Evolutionary conservation across 495 filamentous ascomycete species (phyloP).

Genomic region (Echria macrotheca): DNA sequence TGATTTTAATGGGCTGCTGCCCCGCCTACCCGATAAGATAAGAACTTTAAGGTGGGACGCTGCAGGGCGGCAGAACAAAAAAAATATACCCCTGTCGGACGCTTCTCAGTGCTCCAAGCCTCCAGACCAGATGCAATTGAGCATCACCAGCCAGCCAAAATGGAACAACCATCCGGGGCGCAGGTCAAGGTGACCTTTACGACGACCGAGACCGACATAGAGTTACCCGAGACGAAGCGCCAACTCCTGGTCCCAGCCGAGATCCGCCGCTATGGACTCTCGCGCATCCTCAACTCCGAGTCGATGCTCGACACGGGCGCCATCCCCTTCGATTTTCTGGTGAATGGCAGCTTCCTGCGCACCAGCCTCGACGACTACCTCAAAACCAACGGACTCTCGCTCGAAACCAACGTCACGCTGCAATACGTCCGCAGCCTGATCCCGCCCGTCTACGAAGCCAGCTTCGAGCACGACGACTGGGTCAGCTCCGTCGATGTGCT

Average conservation of each 20-base stretch:
- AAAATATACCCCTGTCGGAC: conserved; percentile 16
- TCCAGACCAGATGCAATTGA: not conserved
- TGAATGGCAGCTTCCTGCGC: conserved; percentile 84
- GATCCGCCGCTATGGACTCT: conserved; percentile 83
- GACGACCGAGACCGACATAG: conserved; percentile 51
- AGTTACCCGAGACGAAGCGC: conserved; percentile 49
- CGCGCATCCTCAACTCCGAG: conserved; percentile 82
- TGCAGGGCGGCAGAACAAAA: conserved; percentile 26
- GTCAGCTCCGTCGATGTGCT: conserved; percentile 86
- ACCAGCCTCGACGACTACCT: conserved; percentile 88
- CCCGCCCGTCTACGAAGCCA: conserved; percentile 77
- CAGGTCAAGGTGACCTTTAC: conserved; percentile 53
- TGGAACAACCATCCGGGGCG: conserved; percentile 27
- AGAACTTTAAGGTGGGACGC: conserved; percentile 26
- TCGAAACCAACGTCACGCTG: conserved; percentile 77
- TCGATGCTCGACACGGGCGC: conserved; percentile 73
- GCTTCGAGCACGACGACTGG: conserved; percentile 96
- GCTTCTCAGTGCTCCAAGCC: conserved; percentile 1
- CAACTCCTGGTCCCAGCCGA: conserved; percentile 58
- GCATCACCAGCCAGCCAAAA: conserved; percentile 7
- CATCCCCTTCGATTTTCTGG: conserved; percentile 91
- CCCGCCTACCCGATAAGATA: conserved; percentile 31
- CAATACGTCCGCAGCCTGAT: conserved; percentile 91
- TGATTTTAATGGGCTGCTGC: conserved; percentile 6
- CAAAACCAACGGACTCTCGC: conserved; percentile 73